Conservation (phyloP, 768 basidiomycete species). For the Amanita polypyramis region DNA sequence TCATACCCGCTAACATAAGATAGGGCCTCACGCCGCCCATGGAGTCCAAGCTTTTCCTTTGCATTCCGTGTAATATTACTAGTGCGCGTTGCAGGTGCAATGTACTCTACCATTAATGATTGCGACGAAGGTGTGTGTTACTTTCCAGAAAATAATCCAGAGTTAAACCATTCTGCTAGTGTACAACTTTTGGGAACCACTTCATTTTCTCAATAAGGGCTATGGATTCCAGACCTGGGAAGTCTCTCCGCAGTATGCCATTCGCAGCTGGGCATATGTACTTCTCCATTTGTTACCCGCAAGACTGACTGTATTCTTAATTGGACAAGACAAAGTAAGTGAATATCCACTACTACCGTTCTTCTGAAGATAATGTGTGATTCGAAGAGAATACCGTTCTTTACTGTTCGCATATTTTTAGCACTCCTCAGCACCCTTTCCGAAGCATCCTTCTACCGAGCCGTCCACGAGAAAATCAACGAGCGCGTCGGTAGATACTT, state of each 20-base stretch:
- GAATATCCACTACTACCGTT: not conserved
- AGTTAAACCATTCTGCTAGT: constrained; percentile 37
- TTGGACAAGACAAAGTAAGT: constrained; percentile 65
- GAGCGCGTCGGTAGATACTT: constrained; percentile 90
- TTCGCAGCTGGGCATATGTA: constrained; percentile 93
- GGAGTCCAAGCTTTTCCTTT: constrained; percentile 74
- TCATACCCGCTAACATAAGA: constrained; percentile 7
- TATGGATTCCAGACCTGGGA: constrained; percentile 99
- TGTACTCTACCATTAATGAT: constrained; percentile 93
- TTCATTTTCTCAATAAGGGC: constrained; percentile 83
- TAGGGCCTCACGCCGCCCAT: constrained; percentile 68
- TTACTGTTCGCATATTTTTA: constrained; percentile 73
- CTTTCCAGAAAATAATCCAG: not conserved
- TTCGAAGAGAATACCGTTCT: constrained; percentile 73
- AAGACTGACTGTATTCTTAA: constrained; percentile 37
- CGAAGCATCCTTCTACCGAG: constrained; percentile 77
- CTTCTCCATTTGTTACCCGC: constrained; percentile 67
- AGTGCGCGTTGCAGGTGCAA: constrained; percentile 71
- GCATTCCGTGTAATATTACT: constrained; percentile 81
- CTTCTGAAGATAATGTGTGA: not conserved
- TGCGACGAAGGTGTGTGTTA: constrained; percentile 81
- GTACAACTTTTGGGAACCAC: constrained; percentile 98
- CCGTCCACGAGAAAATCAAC: constrained; percentile 73
- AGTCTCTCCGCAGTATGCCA: constrained; percentile 79
- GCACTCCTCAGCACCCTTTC: constrained; percentile 63